Evolutionary conservation across 2,329 filamentous ascomycete genomes (phyloP), one percentile per base, ranked within the genome.

Genomic region (Colletotrichum sp.): DNA sequence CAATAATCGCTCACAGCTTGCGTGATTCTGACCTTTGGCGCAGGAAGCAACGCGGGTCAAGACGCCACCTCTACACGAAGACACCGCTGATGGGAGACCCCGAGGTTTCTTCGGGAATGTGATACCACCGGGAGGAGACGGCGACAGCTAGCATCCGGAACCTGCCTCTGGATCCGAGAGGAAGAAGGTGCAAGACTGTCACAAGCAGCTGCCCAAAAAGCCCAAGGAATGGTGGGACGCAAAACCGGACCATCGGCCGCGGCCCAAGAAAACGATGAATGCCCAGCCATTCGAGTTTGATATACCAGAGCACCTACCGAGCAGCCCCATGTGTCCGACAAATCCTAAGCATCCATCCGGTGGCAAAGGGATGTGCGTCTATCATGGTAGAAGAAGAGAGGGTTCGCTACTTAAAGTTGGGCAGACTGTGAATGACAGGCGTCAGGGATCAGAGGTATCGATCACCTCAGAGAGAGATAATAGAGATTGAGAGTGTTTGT

Each of bases 251-350:
- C 71, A 79, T 63, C 81, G 82, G 52, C 78, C 75, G 70, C 76
- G 80, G 8, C 71, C 78, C 6, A 60, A 71, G 7, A 79, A 80
- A 7, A 76, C 28, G 34, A 55, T 63, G 55, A 69, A 21, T 30
- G 78, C 68, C 10, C 72, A 70, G 26, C 68, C 76, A 6, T 90
- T 91, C 72, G 82, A 87, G 64, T 90, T 91, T 74, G 85, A 89
- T 63, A 77, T 90, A 13, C 88, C 88, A 3, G 88, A 90, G 77
- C 89, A 91, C 77, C 81, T 89, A 9, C 87, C 88, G 36, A 87
- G 77, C 72, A 90, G 89, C 78, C 88, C 88, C 18, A 85, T 90
- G 82, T 91, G 89, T 71, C 89, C 89, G 4, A 82, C 88, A 10
- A 89, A 90, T 79, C 81, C 81, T 59, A 86, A 83, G 55, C 86